These are phyloP conservation scores for Colletotrichum echinochloae DNA, from an alignment of 2,329 filamentous ascomycete species.

Conservation along the genomic window DNA sequence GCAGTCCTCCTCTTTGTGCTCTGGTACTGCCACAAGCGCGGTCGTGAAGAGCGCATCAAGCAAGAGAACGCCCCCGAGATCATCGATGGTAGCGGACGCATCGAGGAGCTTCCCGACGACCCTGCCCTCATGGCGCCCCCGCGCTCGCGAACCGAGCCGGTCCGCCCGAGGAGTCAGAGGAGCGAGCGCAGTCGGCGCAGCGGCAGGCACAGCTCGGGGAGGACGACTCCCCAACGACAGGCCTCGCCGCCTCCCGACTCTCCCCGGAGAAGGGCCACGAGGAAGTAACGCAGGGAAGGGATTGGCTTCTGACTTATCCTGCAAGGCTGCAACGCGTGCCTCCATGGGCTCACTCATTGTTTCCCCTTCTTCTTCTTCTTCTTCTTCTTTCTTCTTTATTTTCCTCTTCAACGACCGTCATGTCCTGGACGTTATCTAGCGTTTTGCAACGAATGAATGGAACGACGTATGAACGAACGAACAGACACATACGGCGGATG, in stretches of 20 bases:
- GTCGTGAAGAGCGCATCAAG: constrained; percentile 84
- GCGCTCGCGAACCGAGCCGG: constrained; percentile 36
- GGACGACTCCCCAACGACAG: constrained; percentile 24
- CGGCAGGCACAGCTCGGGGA: constrained; percentile 27
- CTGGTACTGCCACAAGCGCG: constrained; percentile 98
- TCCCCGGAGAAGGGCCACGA: constrained; percentile 23
- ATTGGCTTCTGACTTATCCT: neutral
- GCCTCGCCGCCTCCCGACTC: constrained; percentile 23
- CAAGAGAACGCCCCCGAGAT: constrained; percentile 58
- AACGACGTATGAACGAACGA: constrained; percentile 15
- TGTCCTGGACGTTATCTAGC: neutral
- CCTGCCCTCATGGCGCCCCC: constrained; percentile 54
- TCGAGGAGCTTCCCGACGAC: constrained; percentile 65
- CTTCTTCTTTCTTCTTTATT: neutral
- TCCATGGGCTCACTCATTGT: neutral
- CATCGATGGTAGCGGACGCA: constrained; percentile 54
- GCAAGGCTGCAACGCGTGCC: neutral
- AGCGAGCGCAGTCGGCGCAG: constrained; percentile 42
- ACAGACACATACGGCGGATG: neutral
- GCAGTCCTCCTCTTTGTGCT: constrained; percentile 90
- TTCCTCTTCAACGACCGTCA: neutral
- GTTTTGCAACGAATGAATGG: constrained; percentile 7
- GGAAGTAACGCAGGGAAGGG: constrained; percentile 9
- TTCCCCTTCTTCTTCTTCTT: too few relatives aligned
- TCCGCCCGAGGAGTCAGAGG: constrained; percentile 33